Percentiles rank a stretch among this genome's conserved stretches.
Evolutionary conservation across 371 early-diverging fungal genomes (phyloP).

Genomic region (Mucor ambiguus): DNA sequence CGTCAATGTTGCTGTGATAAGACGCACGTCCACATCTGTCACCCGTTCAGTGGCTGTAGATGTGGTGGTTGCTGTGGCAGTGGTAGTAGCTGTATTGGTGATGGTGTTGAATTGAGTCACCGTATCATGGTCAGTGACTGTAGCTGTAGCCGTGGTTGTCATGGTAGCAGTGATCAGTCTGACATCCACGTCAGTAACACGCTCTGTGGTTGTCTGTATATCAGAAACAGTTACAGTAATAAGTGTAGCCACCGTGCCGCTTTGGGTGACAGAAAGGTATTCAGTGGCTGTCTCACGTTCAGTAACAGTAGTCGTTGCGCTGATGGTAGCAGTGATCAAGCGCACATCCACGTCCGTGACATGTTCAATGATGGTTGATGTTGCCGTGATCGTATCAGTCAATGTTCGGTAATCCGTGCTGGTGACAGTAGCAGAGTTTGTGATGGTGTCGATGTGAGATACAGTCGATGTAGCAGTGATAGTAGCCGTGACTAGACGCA

Average conservation of each 20-base stretch:
- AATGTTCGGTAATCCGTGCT: neutral
- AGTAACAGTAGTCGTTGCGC: neutral
- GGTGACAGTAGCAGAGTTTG: neutral
- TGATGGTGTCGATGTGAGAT: neutral
- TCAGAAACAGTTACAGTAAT: neutral
- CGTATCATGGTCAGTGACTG: neutral
- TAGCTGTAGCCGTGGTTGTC: neutral
- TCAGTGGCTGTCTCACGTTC: neutral
- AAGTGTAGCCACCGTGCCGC: neutral
- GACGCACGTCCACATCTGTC: neutral
- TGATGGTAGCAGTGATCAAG: neutral
- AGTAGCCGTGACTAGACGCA: neutral
- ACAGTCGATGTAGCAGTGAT: neutral
- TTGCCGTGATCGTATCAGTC: neutral
- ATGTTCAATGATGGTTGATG: neutral
- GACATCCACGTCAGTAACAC: constrained; percentile 4
- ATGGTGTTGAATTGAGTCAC: neutral
- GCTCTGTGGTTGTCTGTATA: neutral
- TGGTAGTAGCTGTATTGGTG: neutral
- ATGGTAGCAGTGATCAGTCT: constrained; percentile 7
- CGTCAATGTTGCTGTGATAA: neutral
- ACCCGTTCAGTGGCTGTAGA: neutral
- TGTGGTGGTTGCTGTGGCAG: neutral
- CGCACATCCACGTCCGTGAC: constrained; percentile 1
- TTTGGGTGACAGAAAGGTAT: neutral